A percentile compares a stretch with the other conserved stretches of the same genome.
These are phyloP conservation scores for Bruguiera parviflora DNA, from an alignment of 345 rosid genomes.

Conservation along the genomic window DNA sequence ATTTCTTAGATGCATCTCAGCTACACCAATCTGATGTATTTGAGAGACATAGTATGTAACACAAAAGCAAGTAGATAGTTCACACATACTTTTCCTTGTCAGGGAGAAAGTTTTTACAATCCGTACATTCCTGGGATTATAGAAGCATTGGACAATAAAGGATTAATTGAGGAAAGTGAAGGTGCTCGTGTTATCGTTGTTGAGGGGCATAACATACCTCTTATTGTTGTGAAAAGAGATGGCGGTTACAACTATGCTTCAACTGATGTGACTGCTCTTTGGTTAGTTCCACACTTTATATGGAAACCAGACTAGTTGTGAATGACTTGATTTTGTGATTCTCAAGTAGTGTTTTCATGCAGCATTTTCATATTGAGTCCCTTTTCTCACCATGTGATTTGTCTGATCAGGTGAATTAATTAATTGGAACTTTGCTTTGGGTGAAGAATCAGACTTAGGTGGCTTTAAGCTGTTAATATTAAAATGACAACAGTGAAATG, in stretches of 20 bases:
- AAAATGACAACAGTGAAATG: too few relatives aligned
- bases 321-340: background rate
- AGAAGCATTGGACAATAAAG: conserved; percentile 49
- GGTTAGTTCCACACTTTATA: conserved; percentile 41
- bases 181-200: conserved; percentile 88
- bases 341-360: background rate
- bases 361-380: too few relatives aligned
- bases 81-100: conserved; percentile 12
- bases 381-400: background rate
- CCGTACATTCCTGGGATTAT: conserved; percentile 63
- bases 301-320: background rate
- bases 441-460: too few relatives aligned
- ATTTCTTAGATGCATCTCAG: background rate
- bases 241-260: conserved; percentile 97
- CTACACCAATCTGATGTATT: background rate
- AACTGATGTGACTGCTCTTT: conserved; percentile 88
- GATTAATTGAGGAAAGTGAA: conserved; percentile 78
- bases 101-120: conserved; percentile 99
- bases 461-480: too few relatives aligned
- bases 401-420: background rate
- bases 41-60: background rate
- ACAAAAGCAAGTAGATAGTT: background rate
- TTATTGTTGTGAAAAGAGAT: conserved; percentile 93
- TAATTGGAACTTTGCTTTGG: too few relatives aligned
- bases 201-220: conserved; percentile 78